phyloP scores from a whole-genome alignment of 352 stramenopile species.

The Globisporangium canariense region DNA sequence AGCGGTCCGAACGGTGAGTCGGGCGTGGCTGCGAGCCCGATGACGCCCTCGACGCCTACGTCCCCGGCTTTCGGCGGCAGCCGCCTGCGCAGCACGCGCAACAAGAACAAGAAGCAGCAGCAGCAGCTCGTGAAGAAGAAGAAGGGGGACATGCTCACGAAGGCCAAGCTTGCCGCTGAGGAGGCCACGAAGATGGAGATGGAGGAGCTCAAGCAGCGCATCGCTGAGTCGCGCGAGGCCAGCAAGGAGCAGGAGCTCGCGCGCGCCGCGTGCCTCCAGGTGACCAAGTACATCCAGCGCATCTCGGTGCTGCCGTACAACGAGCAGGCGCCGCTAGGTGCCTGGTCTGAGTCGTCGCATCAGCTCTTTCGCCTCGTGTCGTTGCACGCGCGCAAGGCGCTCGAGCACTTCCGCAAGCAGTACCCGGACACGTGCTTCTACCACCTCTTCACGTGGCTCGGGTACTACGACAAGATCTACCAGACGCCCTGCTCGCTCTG shows the following conservation, averaged over 20 bases:
- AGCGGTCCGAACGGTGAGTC: constrained; percentile 76
- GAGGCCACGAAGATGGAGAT: constrained; percentile 87
- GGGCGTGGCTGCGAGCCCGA: constrained; percentile 76
- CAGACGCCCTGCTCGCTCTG: constrained; percentile 81
- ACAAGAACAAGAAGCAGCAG: constrained; percentile 83
- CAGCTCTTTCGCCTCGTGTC: constrained; percentile 77
- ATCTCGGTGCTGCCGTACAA: constrained; percentile 80
- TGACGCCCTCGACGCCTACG: constrained; percentile 83
- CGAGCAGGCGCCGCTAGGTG: constrained; percentile 66
- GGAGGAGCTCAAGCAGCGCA: constrained; percentile 82
- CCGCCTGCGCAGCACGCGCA: constrained; percentile 69
- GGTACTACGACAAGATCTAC: constrained; percentile 88
- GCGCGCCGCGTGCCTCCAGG: constrained; percentile 63
- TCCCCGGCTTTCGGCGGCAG: constrained; percentile 71
- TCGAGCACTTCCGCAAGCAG: constrained; percentile 84
- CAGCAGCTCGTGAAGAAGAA: constrained; percentile 86
- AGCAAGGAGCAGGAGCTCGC: constrained; percentile 81
- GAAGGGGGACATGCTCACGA: constrained; percentile 85
- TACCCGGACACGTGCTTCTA: constrained; percentile 85
- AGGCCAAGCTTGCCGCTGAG: constrained; percentile 80
- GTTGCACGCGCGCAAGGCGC: constrained; percentile 69
- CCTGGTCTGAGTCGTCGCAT: constrained; percentile 81
- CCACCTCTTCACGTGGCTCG: constrained; percentile 83
- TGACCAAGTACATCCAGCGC: constrained; percentile 86
- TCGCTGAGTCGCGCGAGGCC: constrained; percentile 70